Conservation (phyloP, 495 filamentous ascomycete genomes). For the Neurospora sp. region DNA sequence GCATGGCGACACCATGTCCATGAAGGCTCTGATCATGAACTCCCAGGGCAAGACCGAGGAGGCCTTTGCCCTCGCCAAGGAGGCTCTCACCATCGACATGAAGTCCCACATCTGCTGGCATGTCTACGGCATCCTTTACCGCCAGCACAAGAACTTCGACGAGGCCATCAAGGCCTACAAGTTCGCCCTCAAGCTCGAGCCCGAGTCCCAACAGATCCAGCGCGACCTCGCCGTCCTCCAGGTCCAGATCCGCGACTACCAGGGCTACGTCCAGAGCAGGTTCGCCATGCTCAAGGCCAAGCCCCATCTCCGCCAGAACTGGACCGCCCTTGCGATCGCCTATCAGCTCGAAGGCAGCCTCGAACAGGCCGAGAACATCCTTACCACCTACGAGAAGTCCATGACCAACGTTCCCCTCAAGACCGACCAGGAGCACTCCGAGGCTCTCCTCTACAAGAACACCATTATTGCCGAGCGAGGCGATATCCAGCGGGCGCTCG, state of each 20-base stretch:
- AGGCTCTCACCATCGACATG: conserved; percentile 87
- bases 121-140: conserved; percentile 92
- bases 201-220: conserved; percentile 87
- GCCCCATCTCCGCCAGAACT: conserved; percentile 75
- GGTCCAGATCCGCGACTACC: conserved; percentile 93
- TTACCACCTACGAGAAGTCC: conserved; percentile 87
- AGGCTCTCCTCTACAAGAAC: conserved; percentile 94
- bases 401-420: conserved; percentile 64
- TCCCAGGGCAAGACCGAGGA: conserved; percentile 81
- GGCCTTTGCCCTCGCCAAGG: conserved; percentile 84
- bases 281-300: conserved; percentile 72
- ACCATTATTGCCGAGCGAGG: conserved; percentile 81
- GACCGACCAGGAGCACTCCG: conserved; percentile 82
- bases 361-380: conserved; percentile 75
- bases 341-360: conserved; percentile 82
- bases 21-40: conserved; percentile 97
- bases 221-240: conserved; percentile 88
- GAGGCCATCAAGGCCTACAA: conserved; percentile 99
- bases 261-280: conserved; percentile 83
- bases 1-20: conserved; percentile 96
- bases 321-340: conserved; percentile 90
- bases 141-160: conserved; percentile 90
- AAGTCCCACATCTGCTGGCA: conserved; percentile 99
- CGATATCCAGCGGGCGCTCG: conserved; percentile 67
- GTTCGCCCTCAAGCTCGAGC: conserved; percentile 83